Percentiles rank a stretch among this genome's conserved stretches.
These are phyloP conservation scores for Coffea eugenioides DNA, from an alignment of 257 asterid species.

Conservation along the genomic window DNA sequence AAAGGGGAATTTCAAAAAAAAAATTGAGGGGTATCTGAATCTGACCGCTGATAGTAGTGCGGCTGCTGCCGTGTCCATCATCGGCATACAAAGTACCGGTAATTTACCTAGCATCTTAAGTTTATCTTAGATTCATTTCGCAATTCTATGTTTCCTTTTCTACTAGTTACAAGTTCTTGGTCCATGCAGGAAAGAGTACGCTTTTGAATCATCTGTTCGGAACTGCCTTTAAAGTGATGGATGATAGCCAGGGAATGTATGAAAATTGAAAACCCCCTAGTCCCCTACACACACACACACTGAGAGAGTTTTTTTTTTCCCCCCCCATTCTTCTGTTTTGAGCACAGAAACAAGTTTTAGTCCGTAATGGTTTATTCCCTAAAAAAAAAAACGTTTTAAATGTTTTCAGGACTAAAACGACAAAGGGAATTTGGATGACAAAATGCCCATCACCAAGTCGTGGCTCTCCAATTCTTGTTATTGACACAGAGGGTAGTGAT, in stretches of 20 bases:
- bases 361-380: no score
- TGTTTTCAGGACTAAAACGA: constrained; percentile 57
- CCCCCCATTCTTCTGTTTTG: no score
- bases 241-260: constrained; percentile 75
- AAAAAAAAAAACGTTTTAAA: no score
- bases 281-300: no score
- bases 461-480: neutral
- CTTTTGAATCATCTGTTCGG: constrained; percentile 63
- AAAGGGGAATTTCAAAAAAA: neutral
- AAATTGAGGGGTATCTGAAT: no score
- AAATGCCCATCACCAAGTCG: neutral
- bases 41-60: neutral
- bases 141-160: neutral
- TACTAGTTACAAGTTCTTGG: no score
- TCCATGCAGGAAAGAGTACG: constrained; percentile 68
- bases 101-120: no score
- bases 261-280: constrained; percentile 2
- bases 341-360: no score
- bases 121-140: no score
- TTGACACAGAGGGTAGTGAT: neutral
- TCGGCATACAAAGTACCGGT: neutral
- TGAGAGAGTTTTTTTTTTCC: no score
- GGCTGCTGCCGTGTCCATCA: neutral
- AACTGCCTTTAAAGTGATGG: constrained; percentile 80
- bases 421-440: constrained; percentile 76